Percentiles rank a stretch among this genome's conserved stretches.
phyloP scores from a whole-genome alignment of 768 basidiomycete species.

The Lactarius quietus region DNA sequence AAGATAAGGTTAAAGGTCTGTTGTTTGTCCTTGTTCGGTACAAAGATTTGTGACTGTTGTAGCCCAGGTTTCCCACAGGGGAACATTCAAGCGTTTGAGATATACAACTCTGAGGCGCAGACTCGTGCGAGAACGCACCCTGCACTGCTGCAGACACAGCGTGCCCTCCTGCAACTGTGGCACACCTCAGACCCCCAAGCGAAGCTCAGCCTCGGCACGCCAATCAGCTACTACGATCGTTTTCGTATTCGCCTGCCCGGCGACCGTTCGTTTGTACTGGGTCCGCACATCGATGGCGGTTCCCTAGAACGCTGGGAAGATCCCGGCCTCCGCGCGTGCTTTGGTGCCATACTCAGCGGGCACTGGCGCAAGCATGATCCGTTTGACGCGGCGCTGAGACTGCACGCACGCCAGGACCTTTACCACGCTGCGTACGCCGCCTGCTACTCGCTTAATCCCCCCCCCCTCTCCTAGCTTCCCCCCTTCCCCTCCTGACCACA shows the following conservation, averaged over 20 bases:
- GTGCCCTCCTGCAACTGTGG: slow-evolving; percentile 57
- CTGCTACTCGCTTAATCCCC: not conserved
- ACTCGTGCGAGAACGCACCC: slow-evolving; percentile 67
- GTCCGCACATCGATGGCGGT: slow-evolving; percentile 61
- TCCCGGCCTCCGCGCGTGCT: slow-evolving; percentile 52
- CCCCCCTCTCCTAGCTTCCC: not conserved
- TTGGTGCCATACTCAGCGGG: slow-evolving; percentile 56
- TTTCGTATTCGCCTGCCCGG: slow-evolving; percentile 71
- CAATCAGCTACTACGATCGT: slow-evolving; percentile 76
- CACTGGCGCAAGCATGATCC: slow-evolving; percentile 65
- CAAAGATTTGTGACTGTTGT: not conserved
- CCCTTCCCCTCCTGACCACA: not conserved
- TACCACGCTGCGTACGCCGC: slow-evolving; percentile 23
- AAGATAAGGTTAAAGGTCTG: slow-evolving; percentile 45
- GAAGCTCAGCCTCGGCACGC: slow-evolving; percentile 47
- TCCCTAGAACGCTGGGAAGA: slow-evolving; percentile 77
- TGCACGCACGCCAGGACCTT: slow-evolving; percentile 44
- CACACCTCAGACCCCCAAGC: slow-evolving; percentile 44
- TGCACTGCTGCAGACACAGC: slow-evolving; percentile 53
- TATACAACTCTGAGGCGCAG: slow-evolving; percentile 67
- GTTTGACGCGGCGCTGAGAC: slow-evolving; percentile 55
- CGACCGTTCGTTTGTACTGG: slow-evolving; percentile 61
- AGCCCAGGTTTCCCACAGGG: slow-evolving; percentile 64
- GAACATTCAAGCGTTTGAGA: slow-evolving; percentile 68
- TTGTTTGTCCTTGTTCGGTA: slow-evolving; percentile 3